Evolutionary conservation across 1,284 basidiomycete genomes (phyloP), one percentile per base, ranked within the genome.

Genomic region (Boletus smithii): DNA sequence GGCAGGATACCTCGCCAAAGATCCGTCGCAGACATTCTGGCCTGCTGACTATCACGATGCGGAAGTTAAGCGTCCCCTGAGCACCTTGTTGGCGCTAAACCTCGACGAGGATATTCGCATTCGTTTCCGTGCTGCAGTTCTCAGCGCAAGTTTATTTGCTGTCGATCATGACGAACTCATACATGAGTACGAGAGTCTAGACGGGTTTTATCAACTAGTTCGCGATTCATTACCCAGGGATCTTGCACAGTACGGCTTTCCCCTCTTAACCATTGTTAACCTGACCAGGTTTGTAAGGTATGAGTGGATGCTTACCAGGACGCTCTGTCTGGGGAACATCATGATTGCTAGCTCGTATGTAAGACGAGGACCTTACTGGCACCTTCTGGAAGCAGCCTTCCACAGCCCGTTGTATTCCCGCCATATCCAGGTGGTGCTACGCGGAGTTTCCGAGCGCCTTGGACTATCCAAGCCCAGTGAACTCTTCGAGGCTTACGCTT

Each of bases 281-380:
- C 37, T 61, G 31, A 49, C 9, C 22, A 31, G 10, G 41, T 44
- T 44, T 45, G 30, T 5, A 49, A 88, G 88, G 45, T 81, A 79
- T 56, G 93, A 97, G 61, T 70, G 73, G 31, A 88, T 93, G 73
- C 67, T 93, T 30, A 91, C 90, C 8, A 80, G 90, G 33, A 75
- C 91, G 17, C 67, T 97, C 13, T 83, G 80, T 51, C 72, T 94
- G 23, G 83, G 85, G 20, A 97, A 97, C 65, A 79, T 90, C 51
- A 86, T 95, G 72, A 77, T 97, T 26, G 78, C 83, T 16, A 89
- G 84, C 60, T 87, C 91, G 2, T 77, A 80, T 1, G 79, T 89
- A 10, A 80, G 95, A n/a, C 79, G 88, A n/a, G 85, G 83, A 0
- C 80, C 92, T 1, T 91, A 95, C 59, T 94, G 88, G 79, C 85